Evolutionary conservation across 805 yeast species (phyloP), one percentile per base, ranked within the genome.

Genomic region (Ogataea polymorpha): DNA sequence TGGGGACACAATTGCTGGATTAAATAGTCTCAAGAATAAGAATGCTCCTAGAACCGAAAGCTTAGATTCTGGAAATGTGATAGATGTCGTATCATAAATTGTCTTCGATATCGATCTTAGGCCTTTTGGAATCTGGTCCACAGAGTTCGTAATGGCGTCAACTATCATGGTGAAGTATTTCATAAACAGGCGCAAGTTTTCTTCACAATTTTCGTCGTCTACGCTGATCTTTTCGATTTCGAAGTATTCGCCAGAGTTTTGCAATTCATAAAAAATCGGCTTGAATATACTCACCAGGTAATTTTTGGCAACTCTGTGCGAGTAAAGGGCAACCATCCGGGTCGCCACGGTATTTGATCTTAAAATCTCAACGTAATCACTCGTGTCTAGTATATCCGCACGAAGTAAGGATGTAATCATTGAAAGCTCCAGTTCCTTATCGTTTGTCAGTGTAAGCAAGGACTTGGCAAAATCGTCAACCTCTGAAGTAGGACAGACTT

Each of bases 1-100:
- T 0, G 97, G 97, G 24, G 88, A 80, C 11, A 90, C 90, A 51
- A 90, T 80, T 0, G 96, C 95, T 10, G 98, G 97, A 58, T 95
- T 85, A 45, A 84, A 72, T 47, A 83, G 79, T 42, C 96, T 67
- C 50, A 91, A 68, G 55, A 91, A 90, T 40, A 91, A 68, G 58
- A 86, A 91, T 0, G 96, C 89, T 0, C 96, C 96, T 20, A 88
- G 83, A 1, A 95, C 88, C 28, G 80, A 70, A 27, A 75, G 68
- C 32, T 82, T 74, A 28, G 82, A 83, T 28, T 76, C 80, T 0
- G 85, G 86, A 51, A 83, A 83, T 49, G 77, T 78, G n/a, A 64
- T 62, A 21, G 72, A 65, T 39, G 86, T 79, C 41, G 81, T 67
- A 28, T 65, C 58, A 62, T 73, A 71, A 45, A 88, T 80, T 32